Percentiles rank a stretch among this genome's conserved stretches.
phyloP scores from a whole-genome alignment of 768 basidiomycete species.

The Suillus tomentosus region DNA sequence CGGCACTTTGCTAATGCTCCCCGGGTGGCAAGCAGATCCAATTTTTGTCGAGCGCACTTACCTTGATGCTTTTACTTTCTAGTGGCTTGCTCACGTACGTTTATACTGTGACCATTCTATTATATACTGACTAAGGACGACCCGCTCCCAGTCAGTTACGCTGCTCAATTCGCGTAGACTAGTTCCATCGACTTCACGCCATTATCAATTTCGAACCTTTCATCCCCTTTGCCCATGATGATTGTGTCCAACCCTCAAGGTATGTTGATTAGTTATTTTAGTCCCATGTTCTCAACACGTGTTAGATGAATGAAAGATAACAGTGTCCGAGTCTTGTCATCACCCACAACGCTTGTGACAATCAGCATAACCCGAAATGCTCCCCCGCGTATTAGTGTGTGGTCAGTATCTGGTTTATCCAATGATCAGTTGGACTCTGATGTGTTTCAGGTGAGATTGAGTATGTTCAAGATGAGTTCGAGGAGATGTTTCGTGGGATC shows the following conservation, averaged over 20 bases:
- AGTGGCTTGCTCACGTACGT: too few relatives aligned
- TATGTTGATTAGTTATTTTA: not conserved
- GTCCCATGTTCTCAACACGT: conserved; percentile 3
- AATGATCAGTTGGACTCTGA: not conserved
- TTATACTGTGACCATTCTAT: too few relatives aligned
- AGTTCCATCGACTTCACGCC: too few relatives aligned
- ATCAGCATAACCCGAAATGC: not conserved
- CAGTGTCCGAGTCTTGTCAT: not conserved
- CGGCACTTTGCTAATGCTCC: too few relatives aligned
- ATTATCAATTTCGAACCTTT: too few relatives aligned
- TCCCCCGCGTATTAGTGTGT: conserved; percentile 26
- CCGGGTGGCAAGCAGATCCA: too few relatives aligned
- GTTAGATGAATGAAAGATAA: not conserved
- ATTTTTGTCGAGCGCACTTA: too few relatives aligned
- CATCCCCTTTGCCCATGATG: not conserved
- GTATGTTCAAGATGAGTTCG: conserved; percentile 75
- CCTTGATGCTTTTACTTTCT: too few relatives aligned
- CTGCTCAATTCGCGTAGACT: too few relatives aligned
- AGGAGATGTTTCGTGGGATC: conserved; percentile 58
- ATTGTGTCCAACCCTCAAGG: not conserved
- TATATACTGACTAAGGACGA: too few relatives aligned
- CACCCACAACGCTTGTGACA: not conserved
- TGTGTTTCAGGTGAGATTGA: conserved; percentile 54
- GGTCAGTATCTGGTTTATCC: conserved; percentile 18
- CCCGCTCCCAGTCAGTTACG: too few relatives aligned